Conservation (phyloP, 164 flowering plant genomes). For the Vitis rupestris region DNA sequence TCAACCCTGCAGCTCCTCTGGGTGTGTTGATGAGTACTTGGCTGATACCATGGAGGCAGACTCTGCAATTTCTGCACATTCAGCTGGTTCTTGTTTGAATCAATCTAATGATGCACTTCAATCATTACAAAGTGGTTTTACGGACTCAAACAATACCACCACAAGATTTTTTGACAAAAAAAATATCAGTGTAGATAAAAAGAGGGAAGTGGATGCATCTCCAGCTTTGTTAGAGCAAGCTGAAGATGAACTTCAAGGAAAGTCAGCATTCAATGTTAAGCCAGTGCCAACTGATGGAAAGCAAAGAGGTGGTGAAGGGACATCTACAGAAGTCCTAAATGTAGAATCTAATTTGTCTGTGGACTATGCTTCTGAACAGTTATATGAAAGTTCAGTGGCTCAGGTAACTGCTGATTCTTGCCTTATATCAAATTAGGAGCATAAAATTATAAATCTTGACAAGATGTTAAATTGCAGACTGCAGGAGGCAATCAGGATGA, state of each 20-base stretch:
- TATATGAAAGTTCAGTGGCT: neutral
- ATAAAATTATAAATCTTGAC: neutral
- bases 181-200: neutral
- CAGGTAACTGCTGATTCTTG: constrained; percentile 18
- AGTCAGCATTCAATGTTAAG: constrained; percentile 6
- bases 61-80: constrained; percentile 13
- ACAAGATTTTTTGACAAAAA: constrained; percentile 6
- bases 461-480: constrained; percentile 6
- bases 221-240: constrained; percentile 9
- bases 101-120: constrained; percentile 19
- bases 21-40: constrained; percentile 34
- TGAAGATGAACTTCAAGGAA: constrained; percentile 14
- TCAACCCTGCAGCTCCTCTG: constrained; percentile 30
- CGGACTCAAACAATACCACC: constrained; percentile 4
- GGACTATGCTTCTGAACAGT: constrained; percentile 8
- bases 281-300: neutral
- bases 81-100: constrained; percentile 11
- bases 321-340: constrained; percentile 1
- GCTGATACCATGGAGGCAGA: constrained; percentile 37
- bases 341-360: constrained; percentile 1
- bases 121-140: constrained; percentile 9
- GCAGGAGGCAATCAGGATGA: neutral
- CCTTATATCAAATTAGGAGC: neutral
- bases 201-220: constrained; percentile 5
- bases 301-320: constrained; percentile 15